phyloP scores from a whole-genome alignment of 2,329 filamentous ascomycete species.

The Ascochyta fabae region DNA sequence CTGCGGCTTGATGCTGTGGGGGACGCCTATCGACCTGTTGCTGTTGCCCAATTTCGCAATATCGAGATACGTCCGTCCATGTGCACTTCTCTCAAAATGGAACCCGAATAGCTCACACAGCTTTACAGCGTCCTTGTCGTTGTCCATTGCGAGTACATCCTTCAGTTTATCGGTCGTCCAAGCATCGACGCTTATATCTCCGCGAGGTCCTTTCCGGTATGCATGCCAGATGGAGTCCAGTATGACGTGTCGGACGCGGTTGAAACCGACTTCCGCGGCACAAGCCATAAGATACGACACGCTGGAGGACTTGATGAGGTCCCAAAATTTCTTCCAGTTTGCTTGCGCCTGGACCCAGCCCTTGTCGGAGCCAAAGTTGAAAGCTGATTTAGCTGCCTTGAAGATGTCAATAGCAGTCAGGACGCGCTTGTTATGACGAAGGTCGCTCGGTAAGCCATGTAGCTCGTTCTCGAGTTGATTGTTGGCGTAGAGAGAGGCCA shows the following conservation, averaged over 20 bases:
- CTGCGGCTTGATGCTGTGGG: conserved; percentile 53
- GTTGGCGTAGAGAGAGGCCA: conserved; percentile 57
- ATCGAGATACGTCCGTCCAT: conserved; percentile 60
- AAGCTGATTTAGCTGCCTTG: conserved; percentile 61
- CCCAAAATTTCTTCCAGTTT: conserved; percentile 66
- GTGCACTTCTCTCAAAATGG: conserved; percentile 54
- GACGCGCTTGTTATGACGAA: conserved; percentile 60
- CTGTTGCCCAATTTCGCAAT: conserved; percentile 55
- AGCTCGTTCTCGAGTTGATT: conserved; percentile 60
- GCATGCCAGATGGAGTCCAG: conserved; percentile 63
- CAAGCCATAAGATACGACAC: conserved; percentile 69
- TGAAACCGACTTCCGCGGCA: conserved; percentile 68
- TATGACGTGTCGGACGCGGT: conserved; percentile 62
- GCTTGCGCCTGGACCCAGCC: conserved; percentile 62
- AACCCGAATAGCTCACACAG: conserved; percentile 64
- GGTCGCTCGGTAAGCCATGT: conserved; percentile 60
- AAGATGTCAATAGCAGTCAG: conserved; percentile 64
- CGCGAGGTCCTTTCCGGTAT: conserved; percentile 59
- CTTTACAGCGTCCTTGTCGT: conserved; percentile 58
- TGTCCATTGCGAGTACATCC: conserved; percentile 62
- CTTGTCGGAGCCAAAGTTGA: conserved; percentile 59
- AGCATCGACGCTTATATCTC: conserved; percentile 56
- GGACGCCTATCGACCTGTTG: conserved; percentile 26
- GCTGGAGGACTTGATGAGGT: conserved; percentile 59
- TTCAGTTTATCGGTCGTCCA: conserved; percentile 63